These are phyloP conservation scores for Mayamaea pseudoterrestris DNA, from an alignment of 108 stramenopile species.

Conservation along the genomic window DNA sequence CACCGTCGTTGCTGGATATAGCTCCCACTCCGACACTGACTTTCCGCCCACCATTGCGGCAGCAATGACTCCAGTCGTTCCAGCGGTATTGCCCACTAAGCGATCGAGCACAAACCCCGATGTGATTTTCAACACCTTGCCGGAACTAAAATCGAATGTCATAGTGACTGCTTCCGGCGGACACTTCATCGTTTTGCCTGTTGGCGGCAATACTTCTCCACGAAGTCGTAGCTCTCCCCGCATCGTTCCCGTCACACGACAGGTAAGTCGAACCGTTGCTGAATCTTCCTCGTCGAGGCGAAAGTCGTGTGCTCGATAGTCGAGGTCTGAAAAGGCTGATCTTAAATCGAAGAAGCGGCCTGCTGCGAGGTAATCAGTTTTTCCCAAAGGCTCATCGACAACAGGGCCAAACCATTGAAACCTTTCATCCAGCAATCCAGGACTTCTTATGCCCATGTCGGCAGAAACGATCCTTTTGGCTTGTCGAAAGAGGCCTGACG, in stretches of 20 bases:
- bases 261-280: constrained; percentile 34
- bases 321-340: constrained; percentile 37
- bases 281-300: constrained; percentile 21
- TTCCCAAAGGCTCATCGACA: constrained; percentile 25
- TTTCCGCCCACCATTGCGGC: constrained; percentile 29
- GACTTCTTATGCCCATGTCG: constrained; percentile 14
- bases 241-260: constrained; percentile 30
- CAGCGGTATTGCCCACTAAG: constrained; percentile 41
- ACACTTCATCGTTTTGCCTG: constrained; percentile 26
- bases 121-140: constrained; percentile 32
- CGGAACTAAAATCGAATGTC: constrained; percentile 23
- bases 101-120: constrained; percentile 49
- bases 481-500: constrained; percentile 2
- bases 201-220: constrained; percentile 18
- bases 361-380: constrained; percentile 36
- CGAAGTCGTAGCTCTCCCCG: constrained; percentile 26
- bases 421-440: constrained; percentile 12
- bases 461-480: constrained; percentile 8
- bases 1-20: constrained; percentile 18
- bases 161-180: constrained; percentile 41
- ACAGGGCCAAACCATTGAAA: constrained; percentile 28
- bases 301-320: constrained; percentile 47
- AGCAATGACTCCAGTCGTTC: constrained; percentile 32
- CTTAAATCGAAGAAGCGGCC: constrained; percentile 39
- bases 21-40: constrained; percentile 19